Conservation (phyloP, 441 rosid species). For the Corymbia calophylla region DNA sequence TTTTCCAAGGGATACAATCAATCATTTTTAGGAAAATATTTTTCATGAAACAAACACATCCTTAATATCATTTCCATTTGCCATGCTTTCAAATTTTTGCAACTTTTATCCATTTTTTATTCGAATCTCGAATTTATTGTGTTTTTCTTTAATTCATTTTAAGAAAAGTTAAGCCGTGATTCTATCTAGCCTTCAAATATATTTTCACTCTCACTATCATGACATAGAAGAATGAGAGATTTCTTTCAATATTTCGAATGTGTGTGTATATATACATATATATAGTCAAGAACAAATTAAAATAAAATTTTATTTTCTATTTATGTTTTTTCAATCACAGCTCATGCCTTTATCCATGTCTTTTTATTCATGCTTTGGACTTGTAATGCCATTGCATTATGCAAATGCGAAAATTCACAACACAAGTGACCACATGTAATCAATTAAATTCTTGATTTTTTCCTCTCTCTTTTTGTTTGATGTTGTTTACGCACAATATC, state of each 20-base stretch:
- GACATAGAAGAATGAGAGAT: not conserved
- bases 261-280: not conserved
- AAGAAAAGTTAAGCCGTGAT: not conserved
- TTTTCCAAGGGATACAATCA: too few species aligned
- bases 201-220: not conserved
- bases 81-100: not conserved
- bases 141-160: not conserved
- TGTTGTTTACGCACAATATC: not conserved
- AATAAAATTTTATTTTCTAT: not conserved
- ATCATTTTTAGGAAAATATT: too few species aligned
- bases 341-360: not conserved
- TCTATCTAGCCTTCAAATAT: not conserved
- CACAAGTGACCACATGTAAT: not conserved
- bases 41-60: not conserved
- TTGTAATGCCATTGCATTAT: not conserved
- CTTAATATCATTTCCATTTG: not conserved
- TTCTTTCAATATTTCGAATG: not conserved
- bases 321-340: not conserved
- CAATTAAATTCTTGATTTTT: not conserved
- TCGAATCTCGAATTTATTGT: not conserved
- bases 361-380: not conserved
- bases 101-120: not conserved
- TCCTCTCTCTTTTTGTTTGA: not conserved
- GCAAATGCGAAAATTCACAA: not conserved
- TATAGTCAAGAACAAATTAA: not conserved